phyloP scores from a whole-genome alignment of 352 stramenopile genomes.

The Elongisporangium senticosum region DNA sequence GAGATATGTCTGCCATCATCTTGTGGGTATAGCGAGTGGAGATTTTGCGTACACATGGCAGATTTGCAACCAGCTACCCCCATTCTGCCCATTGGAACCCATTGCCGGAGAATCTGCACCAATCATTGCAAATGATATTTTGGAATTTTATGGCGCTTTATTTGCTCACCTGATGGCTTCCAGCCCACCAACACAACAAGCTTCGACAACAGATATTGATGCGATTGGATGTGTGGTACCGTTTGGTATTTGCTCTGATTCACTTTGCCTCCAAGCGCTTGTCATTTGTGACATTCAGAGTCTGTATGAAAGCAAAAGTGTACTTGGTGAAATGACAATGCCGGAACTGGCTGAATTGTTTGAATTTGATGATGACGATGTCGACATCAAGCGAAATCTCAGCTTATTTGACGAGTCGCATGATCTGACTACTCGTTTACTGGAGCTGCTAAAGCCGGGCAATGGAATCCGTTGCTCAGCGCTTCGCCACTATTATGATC shows the following conservation, averaged over 20 bases:
- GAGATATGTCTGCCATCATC: slow-evolving; percentile 77
- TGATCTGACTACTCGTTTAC: slow-evolving; percentile 30
- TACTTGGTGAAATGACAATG: slow-evolving; percentile 53
- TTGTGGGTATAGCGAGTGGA: slow-evolving; percentile 52
- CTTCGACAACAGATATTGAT: not conserved
- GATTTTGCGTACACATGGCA: slow-evolving; percentile 74
- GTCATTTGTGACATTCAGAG: slow-evolving; percentile 78
- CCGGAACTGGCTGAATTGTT: slow-evolving; percentile 64
- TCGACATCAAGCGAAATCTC: slow-evolving; percentile 28
- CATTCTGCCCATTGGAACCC: slow-evolving; percentile 31
- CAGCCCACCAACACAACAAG: not conserved
- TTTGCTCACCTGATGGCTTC: slow-evolving; percentile 36
- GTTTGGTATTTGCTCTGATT: slow-evolving; percentile 47
- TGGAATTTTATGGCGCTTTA: slow-evolving; percentile 67
- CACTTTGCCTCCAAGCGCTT: slow-evolving; percentile 57
- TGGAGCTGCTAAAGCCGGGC: slow-evolving; percentile 50
- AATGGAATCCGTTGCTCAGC: slow-evolving; percentile 29
- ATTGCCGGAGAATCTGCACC: slow-evolving; percentile 55
- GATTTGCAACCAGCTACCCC: slow-evolving; percentile 56
- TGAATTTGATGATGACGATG: slow-evolving; percentile 76
- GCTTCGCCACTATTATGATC: slow-evolving; percentile 55
- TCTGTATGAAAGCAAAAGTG: slow-evolving; percentile 73
- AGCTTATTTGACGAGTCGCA: slow-evolving; percentile 33
- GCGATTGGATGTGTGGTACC: slow-evolving; percentile 5
- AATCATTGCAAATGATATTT: slow-evolving; percentile 70